Evolutionary conservation across 2,329 filamentous ascomycete genomes (phyloP).

Genomic region (Fusarium chlamydosporum): DNA sequence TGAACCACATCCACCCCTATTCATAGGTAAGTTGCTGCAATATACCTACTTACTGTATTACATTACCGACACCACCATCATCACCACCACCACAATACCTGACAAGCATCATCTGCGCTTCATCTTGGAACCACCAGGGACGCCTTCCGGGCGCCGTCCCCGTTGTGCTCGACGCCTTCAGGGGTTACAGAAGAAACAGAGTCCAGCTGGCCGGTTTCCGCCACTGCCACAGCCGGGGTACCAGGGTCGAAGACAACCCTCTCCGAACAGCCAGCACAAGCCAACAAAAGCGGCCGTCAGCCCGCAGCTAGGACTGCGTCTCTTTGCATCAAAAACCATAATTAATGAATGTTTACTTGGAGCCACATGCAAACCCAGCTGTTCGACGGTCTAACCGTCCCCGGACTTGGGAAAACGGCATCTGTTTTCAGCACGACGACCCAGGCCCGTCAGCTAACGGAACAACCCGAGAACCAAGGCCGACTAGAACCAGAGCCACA

Average conservation of each 20-base stretch:
- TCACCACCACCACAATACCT: constrained; percentile 26
- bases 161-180: constrained; percentile 47
- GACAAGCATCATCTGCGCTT: constrained; percentile 40
- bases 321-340: constrained; percentile 20
- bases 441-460: constrained; percentile 19
- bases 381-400: constrained; percentile 41
- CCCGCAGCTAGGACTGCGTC: constrained; percentile 18
- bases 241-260: constrained; percentile 40
- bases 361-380: constrained; percentile 5
- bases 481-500: constrained; percentile 29
- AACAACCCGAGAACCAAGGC: constrained; percentile 23
- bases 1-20: not conserved
- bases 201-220: constrained; percentile 47
- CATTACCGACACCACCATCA: not conserved
- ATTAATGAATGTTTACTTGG: constrained; percentile 9
- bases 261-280: constrained; percentile 37
- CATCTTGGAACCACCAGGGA: constrained; percentile 31
- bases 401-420: constrained; percentile 26
- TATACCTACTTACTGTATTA: not conserved
- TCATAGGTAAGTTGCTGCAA: not conserved
- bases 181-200: constrained; percentile 45
- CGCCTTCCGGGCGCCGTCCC: constrained; percentile 48
- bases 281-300: constrained; percentile 41
- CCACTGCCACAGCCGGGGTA: constrained; percentile 44
- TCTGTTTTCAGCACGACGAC: constrained; percentile 14